Evolutionary conservation across 2,329 filamentous ascomycete species (phyloP), one percentile per base, ranked within the genome.

Genomic region (Alternaria sp.): DNA sequence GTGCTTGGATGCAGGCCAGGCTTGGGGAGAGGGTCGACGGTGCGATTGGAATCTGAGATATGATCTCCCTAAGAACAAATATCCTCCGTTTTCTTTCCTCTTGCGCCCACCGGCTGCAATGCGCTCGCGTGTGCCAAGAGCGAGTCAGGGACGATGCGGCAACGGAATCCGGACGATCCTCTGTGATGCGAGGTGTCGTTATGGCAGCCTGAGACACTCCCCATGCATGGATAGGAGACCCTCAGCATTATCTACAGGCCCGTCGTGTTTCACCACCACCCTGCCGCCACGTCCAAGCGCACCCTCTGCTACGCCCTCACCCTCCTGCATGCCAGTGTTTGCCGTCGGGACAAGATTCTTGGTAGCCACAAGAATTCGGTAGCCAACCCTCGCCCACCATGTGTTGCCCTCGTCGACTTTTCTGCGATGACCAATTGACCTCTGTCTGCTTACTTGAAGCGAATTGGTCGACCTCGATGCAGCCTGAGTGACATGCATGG

Each of bases 251-350:
- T 72, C 69, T 72, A 71, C 69, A 65, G 64, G 62, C 59, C 60
- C 61, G 64, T 64, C 66, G 69, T 65, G 74, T 77, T 77, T 77
- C 74, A 77, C 74, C 65, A 72, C 59, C 25, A 62, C 64, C 63
- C 66, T 72, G 64, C 70, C 64, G 59, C 55, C 60, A 55, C 62
- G 62, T 28, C 60, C 59, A 19, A 23, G 54, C 55, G 54, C 60
- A 57, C 59, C 28, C 61, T 63, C 32, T 57, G 49, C 46, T 54
- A 57, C n/a, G 50, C 51, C 58, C 32, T 54, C 54, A 23, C 50
- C 59, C 59, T 51, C 15, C 40, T 57, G 47, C 59, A 49, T 59
- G 36, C 36, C 36, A 40, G 36, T 40, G 54, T 61, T 54, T 63
- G 59, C 45, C 57, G 19, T 40, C 57, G 45, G 44, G 36, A 54